A percentile compares a stretch with the other conserved stretches of the same genome.
Evolutionary conservation across 192 early-diverging fungal species (phyloP).

Genomic region (Chytriomyces sp.): DNA sequence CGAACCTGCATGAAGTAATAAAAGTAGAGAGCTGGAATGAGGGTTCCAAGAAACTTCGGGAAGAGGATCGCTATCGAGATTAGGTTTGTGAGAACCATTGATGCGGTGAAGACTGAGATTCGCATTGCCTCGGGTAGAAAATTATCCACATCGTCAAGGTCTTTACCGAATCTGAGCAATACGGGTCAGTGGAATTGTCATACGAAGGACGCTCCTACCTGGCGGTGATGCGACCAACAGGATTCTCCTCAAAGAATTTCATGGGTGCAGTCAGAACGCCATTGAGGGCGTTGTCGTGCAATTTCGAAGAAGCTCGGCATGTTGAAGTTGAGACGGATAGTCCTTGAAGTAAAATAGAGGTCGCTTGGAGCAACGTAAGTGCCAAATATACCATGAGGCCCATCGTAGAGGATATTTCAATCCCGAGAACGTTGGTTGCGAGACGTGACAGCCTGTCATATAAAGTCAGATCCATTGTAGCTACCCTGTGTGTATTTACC

Average conservation of each 20-base stretch:
- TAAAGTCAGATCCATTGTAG: not conserved
- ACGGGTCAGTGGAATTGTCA: not conserved
- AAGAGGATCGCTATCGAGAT: conserved; percentile 14
- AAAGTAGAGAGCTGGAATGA: not conserved
- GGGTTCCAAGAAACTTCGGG: not conserved
- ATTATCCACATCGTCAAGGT: conserved; percentile 44
- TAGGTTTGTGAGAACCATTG: conserved; percentile 12
- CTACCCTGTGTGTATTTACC: not conserved
- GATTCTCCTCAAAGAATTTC: conserved; percentile 60
- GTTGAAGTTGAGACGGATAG: not conserved
- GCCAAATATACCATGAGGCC: not conserved
- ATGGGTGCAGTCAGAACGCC: conserved; percentile 53
- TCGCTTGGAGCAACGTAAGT: not conserved
- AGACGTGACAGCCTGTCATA: not conserved
- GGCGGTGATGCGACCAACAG: conserved; percentile 58
- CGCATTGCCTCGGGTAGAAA: conserved; percentile 24
- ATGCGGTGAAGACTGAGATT: conserved; percentile 8
- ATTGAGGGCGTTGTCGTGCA: not conserved
- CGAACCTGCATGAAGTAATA: not conserved
- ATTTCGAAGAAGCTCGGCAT: not conserved
- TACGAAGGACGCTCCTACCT: not conserved
- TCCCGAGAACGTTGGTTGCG: not conserved
- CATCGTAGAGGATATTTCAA: not conserved
- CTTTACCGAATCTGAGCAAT: conserved; percentile 42
- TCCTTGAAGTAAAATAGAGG: not conserved